Evolutionary conservation across 768 basidiomycete genomes (phyloP).

Genomic region (Porpolomopsis calyptriformis): DNA sequence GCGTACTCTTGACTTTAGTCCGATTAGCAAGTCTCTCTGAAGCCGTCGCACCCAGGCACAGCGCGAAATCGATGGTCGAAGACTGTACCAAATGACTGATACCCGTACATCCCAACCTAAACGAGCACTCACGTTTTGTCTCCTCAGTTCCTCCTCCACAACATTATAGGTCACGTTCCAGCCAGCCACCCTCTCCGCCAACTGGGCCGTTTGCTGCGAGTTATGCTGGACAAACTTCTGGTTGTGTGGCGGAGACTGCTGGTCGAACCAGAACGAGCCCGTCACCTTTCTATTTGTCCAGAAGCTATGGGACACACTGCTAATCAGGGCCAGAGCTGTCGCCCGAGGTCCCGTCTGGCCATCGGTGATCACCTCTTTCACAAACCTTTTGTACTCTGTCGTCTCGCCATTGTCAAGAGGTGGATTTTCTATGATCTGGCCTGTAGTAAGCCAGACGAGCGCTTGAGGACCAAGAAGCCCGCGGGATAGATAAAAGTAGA

Average conservation of each 20-base stretch:
- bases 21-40: slow-evolving; percentile 70
- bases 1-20: slow-evolving; percentile 59
- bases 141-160: slow-evolving; percentile 88
- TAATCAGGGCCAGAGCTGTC: slow-evolving; percentile 80
- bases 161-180: slow-evolving; percentile 84
- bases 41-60: slow-evolving; percentile 87
- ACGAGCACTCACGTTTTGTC: slow-evolving; percentile 76
- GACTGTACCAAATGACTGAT: slow-evolving; percentile 41
- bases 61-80: slow-evolving; percentile 90
- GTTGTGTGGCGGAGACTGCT: slow-evolving; percentile 31
- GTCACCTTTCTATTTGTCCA: slow-evolving; percentile 74
- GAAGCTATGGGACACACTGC: slow-evolving; percentile 64
- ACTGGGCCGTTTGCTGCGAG: slow-evolving; percentile 68
- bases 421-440: slow-evolving; percentile 73
- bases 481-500: slow-evolving; percentile 92
- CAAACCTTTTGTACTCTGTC: slow-evolving; percentile 86
- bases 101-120: slow-evolving; percentile 2
- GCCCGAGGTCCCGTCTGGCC: slow-evolving; percentile 89
- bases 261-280: slow-evolving; percentile 69
- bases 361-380: slow-evolving; percentile 94
- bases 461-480: slow-evolving; percentile 84
- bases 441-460: slow-evolving; percentile 88
- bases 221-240: slow-evolving; percentile 62
- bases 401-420: slow-evolving; percentile 95
- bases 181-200: slow-evolving; percentile 76